Base-by-base conservation (phyloP, 371 early-diverging fungal species). In the Rhizopus stolonifer region DNA sequence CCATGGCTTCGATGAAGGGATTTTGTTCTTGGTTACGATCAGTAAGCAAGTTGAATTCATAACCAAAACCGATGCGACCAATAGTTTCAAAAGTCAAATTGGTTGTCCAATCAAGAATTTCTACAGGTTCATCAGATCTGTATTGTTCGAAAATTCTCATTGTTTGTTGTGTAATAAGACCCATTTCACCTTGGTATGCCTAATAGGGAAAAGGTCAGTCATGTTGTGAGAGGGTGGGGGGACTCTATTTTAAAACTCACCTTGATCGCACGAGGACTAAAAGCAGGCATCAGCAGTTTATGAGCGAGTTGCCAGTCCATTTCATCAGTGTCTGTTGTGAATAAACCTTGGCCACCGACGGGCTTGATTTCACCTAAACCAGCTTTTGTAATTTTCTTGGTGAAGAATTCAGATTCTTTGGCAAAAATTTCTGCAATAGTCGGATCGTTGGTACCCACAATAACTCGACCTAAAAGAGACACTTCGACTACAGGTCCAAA, bases 31-130 rank as follows among this genome's bases (percentile, higher is more conserved):
- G 65, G 24, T 80, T 66, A 1, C 60, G 61, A 2, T 38, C 43
- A 13, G 76, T 64, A 1, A 84, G 60, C 15, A 84, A 50, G 19
- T 74, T 59, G 47, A 81, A 79, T n/a, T 77, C 71, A 47, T 78
- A 84, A 2, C 82, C 83, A 44, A 84, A 84, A n/a, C 85, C 85
- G 18, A 71, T 61, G 14, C 66, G 64, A 21, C 76, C 80, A 46
- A 81, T 79, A 1, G 78, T 75, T 46, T 79, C 76, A 40, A 79
- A 68, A 2, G 82, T 77, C 13, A 82, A 46, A 21, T 77, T 73
- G 13, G 82, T 84, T 10, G 77, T 80, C 80, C 83, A 82, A 8
- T 72, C 61, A 33, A 68, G 48, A 25, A 85, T 71, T 14, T 72
- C 72, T 5, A 78, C 66, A n/a, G 52, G 55, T 40, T 78, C 79